Evolutionary conservation across 2,329 filamentous ascomycete genomes (phyloP).

Genomic region (Ascochyta pisi): DNA sequence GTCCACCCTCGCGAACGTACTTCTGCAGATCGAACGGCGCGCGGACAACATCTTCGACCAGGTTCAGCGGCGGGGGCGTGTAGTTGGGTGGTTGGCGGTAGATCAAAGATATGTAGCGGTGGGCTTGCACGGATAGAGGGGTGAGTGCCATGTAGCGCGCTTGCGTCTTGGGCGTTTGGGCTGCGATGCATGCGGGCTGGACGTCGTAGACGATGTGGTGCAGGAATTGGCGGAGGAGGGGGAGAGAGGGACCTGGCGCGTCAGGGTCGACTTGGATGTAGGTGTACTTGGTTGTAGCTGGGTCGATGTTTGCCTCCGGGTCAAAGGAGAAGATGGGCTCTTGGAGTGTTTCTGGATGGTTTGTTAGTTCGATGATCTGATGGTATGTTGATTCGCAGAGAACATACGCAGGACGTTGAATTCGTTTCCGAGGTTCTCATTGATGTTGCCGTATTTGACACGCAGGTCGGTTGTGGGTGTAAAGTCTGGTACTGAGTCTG

Average conservation of each 20-base stretch:
- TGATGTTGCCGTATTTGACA: conserved; percentile 9
- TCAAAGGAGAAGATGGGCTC: neutral
- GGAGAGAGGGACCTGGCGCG: conserved; percentile 6
- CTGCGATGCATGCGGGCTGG: conserved; percentile 2
- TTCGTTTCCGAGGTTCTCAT: conserved; percentile 6
- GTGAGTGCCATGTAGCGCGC: conserved; percentile 5
- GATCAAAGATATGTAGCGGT: conserved; percentile 5
- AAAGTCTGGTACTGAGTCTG: conserved; percentile 6
- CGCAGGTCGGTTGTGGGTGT: conserved; percentile 8
- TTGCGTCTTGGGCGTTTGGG: conserved; percentile 2
- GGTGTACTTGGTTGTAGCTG: conserved; percentile 5
- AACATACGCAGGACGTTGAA: conserved; percentile 2
- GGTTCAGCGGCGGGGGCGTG: conserved; percentile 2
- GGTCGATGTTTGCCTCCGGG: neutral
- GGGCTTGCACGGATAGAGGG: conserved; percentile 1
- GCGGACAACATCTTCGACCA: neutral
- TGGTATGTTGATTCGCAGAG: neutral
- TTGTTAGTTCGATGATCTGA: neutral
- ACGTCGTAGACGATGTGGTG: conserved; percentile 13
- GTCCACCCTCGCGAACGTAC: conserved; percentile 2
- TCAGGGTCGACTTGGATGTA: conserved; percentile 12
- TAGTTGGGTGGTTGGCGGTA: conserved; percentile 10
- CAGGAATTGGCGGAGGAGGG: conserved; percentile 9
- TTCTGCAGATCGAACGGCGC: conserved; percentile 9
- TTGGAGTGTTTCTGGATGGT: no score